phyloP scores from a whole-genome alignment of 179 eudicot species.

The Beta corolliflora region DNA sequence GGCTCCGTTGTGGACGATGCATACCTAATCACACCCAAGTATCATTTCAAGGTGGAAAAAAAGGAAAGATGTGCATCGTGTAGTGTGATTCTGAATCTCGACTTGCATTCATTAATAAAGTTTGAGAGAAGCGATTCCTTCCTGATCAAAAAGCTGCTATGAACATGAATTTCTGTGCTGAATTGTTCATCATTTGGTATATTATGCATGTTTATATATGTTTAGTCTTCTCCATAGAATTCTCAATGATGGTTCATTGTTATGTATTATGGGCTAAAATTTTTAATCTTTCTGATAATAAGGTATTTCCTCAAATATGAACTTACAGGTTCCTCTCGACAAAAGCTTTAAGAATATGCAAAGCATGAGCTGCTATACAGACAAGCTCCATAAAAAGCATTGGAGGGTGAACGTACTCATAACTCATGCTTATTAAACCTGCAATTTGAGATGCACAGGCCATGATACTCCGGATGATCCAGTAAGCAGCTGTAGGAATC shows the following conservation, averaged over 20 bases:
- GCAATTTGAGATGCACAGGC: slow-evolving; percentile 60
- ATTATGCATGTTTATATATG: not conserved
- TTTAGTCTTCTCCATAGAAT: not conserved
- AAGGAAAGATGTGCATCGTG: no score
- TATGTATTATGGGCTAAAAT: no score
- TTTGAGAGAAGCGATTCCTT: not conserved
- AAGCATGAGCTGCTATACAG: slow-evolving; percentile 1
- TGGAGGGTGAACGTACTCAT: slow-evolving; percentile 49
- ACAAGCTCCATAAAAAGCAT: not conserved
- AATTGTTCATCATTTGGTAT: not conserved
- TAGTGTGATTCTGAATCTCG: not conserved
- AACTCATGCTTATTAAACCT: slow-evolving; percentile 53
- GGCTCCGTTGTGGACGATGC: slow-evolving; percentile 74
- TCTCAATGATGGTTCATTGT: not conserved
- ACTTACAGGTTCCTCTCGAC: not conserved
- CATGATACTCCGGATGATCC: slow-evolving; percentile 63
- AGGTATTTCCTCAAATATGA: not conserved
- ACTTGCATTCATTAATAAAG: not conserved
- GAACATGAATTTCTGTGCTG: not conserved
- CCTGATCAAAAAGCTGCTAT: not conserved
- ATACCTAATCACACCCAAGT: slow-evolving; percentile 38
- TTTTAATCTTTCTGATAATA: not conserved
- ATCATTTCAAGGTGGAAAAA: slow-evolving; percentile 12
- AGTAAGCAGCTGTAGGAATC: slow-evolving; percentile 64
- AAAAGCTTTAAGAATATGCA: not conserved